A percentile compares a stretch with the other conserved stretches of the same genome.
Evolutionary conservation across 345 rosid species (phyloP).

Genomic region (Psidium guajava): DNA sequence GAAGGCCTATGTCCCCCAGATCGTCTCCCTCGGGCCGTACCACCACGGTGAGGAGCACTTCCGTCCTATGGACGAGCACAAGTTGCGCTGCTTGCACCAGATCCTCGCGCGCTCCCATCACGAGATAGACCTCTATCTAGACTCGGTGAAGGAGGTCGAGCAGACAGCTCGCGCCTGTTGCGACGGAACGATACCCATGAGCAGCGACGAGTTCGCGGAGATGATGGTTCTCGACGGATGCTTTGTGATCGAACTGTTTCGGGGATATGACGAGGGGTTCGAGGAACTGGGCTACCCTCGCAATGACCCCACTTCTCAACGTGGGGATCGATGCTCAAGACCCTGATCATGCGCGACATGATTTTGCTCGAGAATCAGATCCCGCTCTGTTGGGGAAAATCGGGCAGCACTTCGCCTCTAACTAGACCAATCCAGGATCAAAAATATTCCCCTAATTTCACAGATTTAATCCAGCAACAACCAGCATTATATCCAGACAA

Average conservation of each 20-base stretch:
- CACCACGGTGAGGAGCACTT: slow-evolving; percentile 58
- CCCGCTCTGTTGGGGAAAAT: too few relatives aligned
- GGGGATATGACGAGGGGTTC: slow-evolving; percentile 23
- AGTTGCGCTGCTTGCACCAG: slow-evolving; percentile 65
- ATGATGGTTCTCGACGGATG: slow-evolving; percentile 86
- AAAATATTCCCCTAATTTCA: too few relatives aligned
- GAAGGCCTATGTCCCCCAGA: slow-evolving; percentile 59
- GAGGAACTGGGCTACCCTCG: slow-evolving; percentile 45
- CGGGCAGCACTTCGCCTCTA: too few relatives aligned
- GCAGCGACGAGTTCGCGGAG: slow-evolving; percentile 54
- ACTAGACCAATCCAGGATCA: too few relatives aligned
- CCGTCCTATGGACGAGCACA: slow-evolving; percentile 62
- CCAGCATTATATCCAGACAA: too few relatives aligned
- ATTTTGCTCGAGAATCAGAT: slow-evolving; percentile 78
- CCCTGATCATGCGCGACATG: slow-evolving; percentile 79
- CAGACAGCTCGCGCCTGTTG: slow-evolving; percentile 55
- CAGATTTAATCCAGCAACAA: too few relatives aligned
- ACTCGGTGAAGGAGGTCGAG: slow-evolving; percentile 50
- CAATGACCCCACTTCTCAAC: slow-evolving; percentile 69
- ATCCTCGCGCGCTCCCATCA: slow-evolving; percentile 47
- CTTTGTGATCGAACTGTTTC: slow-evolving; percentile 61
- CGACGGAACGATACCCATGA: slow-evolving; percentile 38
- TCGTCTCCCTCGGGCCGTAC: slow-evolving; percentile 75
- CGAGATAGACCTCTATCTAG: slow-evolving; percentile 44
- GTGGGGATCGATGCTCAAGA: slow-evolving; percentile 73